Conservation (phyloP, 208 protist species). For the Trypanosoma cruzi region DNA sequence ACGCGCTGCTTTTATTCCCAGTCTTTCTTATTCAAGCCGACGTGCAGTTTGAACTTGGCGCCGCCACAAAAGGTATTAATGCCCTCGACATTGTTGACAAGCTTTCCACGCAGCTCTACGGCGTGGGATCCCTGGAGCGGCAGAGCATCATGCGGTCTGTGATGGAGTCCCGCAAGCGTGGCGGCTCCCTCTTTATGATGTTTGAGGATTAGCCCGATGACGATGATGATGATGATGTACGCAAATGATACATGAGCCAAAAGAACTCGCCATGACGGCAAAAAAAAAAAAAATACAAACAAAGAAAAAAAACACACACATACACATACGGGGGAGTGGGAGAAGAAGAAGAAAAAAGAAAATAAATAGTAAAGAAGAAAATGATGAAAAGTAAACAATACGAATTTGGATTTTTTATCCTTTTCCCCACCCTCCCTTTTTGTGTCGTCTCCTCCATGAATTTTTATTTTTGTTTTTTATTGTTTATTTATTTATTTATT, state of each 20-base stretch:
- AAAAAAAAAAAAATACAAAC: conserved; percentile 18
- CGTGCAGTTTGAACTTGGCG: conserved; percentile 31
- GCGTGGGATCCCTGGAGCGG: conserved; percentile 23
- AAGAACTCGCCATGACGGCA: background rate
- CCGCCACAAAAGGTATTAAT: conserved; percentile 32
- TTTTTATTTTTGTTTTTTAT: too few species aligned
- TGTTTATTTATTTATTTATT: background rate
- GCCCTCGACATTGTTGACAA: conserved; percentile 28
- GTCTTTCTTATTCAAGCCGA: conserved; percentile 27
- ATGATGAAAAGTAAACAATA: conserved; percentile 1
- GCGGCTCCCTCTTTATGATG: conserved; percentile 34
- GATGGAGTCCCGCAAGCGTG: conserved; percentile 25
- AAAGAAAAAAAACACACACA: conserved; percentile 26
- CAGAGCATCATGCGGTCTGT: conserved; percentile 27
- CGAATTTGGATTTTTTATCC: background rate
- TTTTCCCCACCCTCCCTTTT: too few species aligned
- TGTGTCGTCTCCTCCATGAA: too few species aligned
- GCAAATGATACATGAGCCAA: too few species aligned
- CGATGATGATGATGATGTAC: background rate
- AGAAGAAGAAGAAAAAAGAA: background rate
- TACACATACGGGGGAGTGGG: background rate
- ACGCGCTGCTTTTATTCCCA: conserved; percentile 29
- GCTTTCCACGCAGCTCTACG: conserved; percentile 27
- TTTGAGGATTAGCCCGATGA: conserved; percentile 24
- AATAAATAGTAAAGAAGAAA: conserved; percentile 1